Evolutionary conservation across 1,284 basidiomycete genomes (phyloP), one percentile per base, ranked within the genome.

Genomic region (Sutorius eximius): DNA sequence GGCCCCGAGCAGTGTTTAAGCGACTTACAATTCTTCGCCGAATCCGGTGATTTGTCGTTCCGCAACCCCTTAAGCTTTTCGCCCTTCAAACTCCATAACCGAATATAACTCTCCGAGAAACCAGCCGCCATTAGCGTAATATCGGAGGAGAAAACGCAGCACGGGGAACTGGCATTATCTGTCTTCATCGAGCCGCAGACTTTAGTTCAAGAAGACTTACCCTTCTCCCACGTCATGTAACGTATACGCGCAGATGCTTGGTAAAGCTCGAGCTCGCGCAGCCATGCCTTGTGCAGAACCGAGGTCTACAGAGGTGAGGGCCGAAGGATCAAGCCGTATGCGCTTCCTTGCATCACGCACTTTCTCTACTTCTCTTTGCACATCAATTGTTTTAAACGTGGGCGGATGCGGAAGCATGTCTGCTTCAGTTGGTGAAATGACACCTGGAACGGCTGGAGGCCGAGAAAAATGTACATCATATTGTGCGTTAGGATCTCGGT

Each of bases 101-200:
- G 83, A 56, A 99, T 89, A 64, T 94, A 96, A 65, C 95, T 98
- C 73, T 99, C 96, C 36, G 93, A 83, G 66, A 98, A 98, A 1
- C 97, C 97, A 29, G 91, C 93, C 1, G 96, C 97, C 83, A 99
- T 87, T n/a, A 99, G 73, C 7, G 94, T 91, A 1, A 89, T 89
- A 71, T 99, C 97, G 47, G 83, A 82, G 16, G 96, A 98, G 67
- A 99, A 98, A 15, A 87, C 85, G 53, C 86, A 87, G 62, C 91
- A 94, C 3, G 95, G 92, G 15, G 90, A 81, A 24, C 94, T 96
- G 64, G 29, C 29, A 54, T 52, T n/a, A 43, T 52, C 24, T 33
- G 37, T 61, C 45, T 45, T 55, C 46, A 53, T 58, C 37, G 27
- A 42, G 51, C 32, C 57, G 9, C 57, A 36, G 56, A 61, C 47